Percentiles rank a stretch among this genome's conserved stretches.
Conservation (phyloP, 2,329 filamentous ascomycete species). For the Pseudogymnoascus sp. region DNA sequence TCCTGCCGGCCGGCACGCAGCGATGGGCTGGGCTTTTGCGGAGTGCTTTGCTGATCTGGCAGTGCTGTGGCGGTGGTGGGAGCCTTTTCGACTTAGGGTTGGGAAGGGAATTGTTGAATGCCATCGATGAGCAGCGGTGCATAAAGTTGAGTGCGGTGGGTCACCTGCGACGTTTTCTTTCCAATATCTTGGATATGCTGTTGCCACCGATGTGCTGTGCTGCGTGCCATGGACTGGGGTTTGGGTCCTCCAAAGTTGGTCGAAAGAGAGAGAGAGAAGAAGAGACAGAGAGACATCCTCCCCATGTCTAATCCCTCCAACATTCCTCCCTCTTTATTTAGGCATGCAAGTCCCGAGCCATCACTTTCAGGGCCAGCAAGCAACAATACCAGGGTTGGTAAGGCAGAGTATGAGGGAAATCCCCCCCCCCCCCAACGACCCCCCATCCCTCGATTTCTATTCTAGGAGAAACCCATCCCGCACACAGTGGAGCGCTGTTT, state of each 20-base stretch:
- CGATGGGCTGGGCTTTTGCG: not conserved
- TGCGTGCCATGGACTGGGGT: not conserved
- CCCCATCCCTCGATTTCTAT: not conserved
- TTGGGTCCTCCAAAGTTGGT: not conserved
- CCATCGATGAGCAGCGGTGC: not conserved
- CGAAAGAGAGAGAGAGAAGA: not conserved
- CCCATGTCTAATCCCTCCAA: not conserved
- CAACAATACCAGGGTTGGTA: not conserved
- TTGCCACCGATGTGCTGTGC: not conserved
- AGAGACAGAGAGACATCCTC: not conserved
- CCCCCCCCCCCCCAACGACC: not conserved
- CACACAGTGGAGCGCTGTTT: not conserved
- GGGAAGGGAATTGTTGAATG: not conserved
- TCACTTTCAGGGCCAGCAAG: not conserved
- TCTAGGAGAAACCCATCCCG: not conserved
- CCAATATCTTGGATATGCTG: not conserved
- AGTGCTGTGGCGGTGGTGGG: not conserved
- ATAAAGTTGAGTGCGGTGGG: not conserved
- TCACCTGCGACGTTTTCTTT: not conserved
- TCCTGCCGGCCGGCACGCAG: not conserved
- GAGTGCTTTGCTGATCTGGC: not conserved
- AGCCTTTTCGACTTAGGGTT: not conserved
- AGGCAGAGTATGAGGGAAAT: not conserved
- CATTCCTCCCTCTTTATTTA: not conserved
- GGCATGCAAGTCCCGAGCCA: not conserved